phyloP scores from a whole-genome alignment of 2,329 filamentous ascomycete species.

The Fonsecaea multimorphosa region DNA sequence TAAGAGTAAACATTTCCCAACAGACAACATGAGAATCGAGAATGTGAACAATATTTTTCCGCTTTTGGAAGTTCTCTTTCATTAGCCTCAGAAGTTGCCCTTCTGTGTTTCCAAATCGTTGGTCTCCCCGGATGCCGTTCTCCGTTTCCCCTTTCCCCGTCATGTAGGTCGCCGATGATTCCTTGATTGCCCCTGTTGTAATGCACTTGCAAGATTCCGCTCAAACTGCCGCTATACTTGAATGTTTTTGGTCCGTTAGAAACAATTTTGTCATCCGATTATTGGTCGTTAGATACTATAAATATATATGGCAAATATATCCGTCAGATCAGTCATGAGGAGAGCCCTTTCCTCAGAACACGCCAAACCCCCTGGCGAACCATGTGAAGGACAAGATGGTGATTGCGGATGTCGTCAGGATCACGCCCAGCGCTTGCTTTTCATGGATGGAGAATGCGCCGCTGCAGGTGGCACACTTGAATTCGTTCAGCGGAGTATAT shows the following conservation, averaged over 20 bases:
- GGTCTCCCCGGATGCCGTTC: slow-evolving; percentile 20
- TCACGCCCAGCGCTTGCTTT: slow-evolving; percentile 61
- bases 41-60: slow-evolving; percentile 7
- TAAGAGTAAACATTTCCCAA: slow-evolving; percentile 21
- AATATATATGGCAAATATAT: slow-evolving; percentile 23
- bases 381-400: slow-evolving; percentile 65
- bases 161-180: slow-evolving; percentile 25
- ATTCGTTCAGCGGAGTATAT: slow-evolving; percentile 50
- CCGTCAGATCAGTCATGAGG: background rate
- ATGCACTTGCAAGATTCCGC: slow-evolving; percentile 10
- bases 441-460: slow-evolving; percentile 60
- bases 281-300: slow-evolving; percentile 24
- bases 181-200: slow-evolving; percentile 16
- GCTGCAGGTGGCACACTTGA: slow-evolving; percentile 62
- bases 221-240: slow-evolving; percentile 27
- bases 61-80: slow-evolving; percentile 19
- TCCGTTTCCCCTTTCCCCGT: slow-evolving; percentile 24
- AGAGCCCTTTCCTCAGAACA: slow-evolving; percentile 35
- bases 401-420: slow-evolving; percentile 61
- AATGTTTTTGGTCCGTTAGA: slow-evolving; percentile 26
- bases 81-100: background rate
- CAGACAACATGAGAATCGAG: slow-evolving; percentile 8
- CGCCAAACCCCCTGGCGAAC: slow-evolving; percentile 54
- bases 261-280: slow-evolving; percentile 29
- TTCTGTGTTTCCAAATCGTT: slow-evolving; percentile 26